These are phyloP conservation scores for Cronartium quercuum DNA, from an alignment of 1,284 basidiomycete genomes.

Conservation along the genomic window DNA sequence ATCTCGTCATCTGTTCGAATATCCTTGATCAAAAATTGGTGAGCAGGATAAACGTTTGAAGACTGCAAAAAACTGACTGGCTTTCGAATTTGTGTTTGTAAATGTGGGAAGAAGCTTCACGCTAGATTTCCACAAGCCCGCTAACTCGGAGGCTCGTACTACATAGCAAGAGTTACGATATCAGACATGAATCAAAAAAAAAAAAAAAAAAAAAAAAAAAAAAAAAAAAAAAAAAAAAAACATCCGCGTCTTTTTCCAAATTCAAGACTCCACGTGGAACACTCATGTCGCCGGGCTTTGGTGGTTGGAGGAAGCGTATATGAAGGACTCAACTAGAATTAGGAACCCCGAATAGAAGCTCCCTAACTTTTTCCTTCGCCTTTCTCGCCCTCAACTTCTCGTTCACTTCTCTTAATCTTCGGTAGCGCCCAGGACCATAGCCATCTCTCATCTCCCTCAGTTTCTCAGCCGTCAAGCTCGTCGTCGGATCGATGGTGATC, in stretches of 20 bases:
- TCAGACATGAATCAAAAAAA: background rate
- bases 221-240: background rate
- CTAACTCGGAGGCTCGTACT: conserved; percentile 28
- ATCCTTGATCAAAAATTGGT: too few species aligned
- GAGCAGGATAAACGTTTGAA: too few species aligned
- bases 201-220: conserved; percentile 3
- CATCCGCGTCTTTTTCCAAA: background rate
- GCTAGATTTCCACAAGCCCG: conserved; percentile 15
- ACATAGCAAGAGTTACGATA: background rate
- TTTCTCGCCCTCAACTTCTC: background rate
- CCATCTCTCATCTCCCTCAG: background rate
- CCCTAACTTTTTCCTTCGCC: background rate
- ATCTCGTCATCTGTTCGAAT: background rate
- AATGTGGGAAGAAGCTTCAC: conserved; percentile 13
- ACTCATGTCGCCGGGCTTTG: too few species aligned
- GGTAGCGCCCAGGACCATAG: background rate
- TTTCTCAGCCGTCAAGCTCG: too few species aligned
- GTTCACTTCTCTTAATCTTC: background rate
- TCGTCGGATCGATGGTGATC: background rate
- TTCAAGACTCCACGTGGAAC: too few species aligned
- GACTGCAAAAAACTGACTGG: background rate
- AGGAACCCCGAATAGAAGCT: background rate
- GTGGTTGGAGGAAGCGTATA: too few species aligned
- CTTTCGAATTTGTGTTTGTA: background rate
- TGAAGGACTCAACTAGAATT: background rate